Evolutionary conservation across 225 moss, liverwort and hornwort species (phyloP).

Genomic region (Anthoceros angustus): DNA sequence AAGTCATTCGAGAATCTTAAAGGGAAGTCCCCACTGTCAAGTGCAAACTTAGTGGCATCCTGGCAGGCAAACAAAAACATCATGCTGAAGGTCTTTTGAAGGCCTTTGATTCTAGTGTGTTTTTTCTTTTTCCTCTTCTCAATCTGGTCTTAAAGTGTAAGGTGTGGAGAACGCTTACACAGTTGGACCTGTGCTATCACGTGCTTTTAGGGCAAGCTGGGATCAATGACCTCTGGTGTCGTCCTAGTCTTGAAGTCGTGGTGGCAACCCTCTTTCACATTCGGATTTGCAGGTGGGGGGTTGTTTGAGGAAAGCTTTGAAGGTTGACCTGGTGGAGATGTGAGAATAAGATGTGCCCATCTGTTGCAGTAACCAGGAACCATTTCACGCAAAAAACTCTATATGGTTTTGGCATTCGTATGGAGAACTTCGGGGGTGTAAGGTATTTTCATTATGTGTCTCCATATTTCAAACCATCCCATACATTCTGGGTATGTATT

Average conservation of each 20-base stretch:
- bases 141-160: too few relatives aligned
- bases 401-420: constrained; percentile 69
- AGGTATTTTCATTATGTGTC: constrained; percentile 30
- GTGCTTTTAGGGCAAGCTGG: constrained; percentile 48
- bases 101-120: too few relatives aligned
- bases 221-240: constrained; percentile 52
- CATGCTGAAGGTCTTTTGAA: constrained; percentile 47
- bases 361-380: constrained; percentile 51
- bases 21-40: constrained; percentile 20
- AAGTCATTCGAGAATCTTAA: too few relatives aligned
- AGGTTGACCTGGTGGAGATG: neutral
- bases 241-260: constrained; percentile 72
- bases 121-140: too few relatives aligned
- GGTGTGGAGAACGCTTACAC: too few relatives aligned
- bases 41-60: constrained; percentile 69
- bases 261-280: constrained; percentile 92
- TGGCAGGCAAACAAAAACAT: constrained; percentile 97
- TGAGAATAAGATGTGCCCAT: neutral
- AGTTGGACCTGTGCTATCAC: neutral
- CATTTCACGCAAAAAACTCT: constrained; percentile 41
- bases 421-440: constrained; percentile 86
- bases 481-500: constrained; percentile 4
- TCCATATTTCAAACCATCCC: neutral
- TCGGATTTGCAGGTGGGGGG: constrained; percentile 57
- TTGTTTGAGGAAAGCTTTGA: neutral